Evolutionary conservation across 2,329 filamentous ascomycete species (phyloP), one percentile per base, ranked within the genome.

Genomic region (Fusarium kyushuense): DNA sequence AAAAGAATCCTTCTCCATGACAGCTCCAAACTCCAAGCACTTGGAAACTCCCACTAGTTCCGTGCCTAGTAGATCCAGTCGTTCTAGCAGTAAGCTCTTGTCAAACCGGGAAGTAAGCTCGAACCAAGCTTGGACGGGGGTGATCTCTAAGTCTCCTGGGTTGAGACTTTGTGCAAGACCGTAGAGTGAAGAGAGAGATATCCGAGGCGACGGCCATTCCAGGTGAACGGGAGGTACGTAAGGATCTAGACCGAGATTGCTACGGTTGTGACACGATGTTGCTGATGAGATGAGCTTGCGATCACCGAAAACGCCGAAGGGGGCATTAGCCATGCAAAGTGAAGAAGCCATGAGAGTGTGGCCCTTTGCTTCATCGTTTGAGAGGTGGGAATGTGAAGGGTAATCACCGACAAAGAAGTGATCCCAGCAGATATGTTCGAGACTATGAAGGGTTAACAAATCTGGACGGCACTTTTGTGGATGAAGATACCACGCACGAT

Each of bases 91-190:
- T 17, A 77, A 54, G 13, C 67, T 77, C n/a, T 76, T 65, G 23
- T 81, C 79, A 66, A 82, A 85, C 36, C 77, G 72, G 6, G 65
- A 72, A 25, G 79, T 80, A 27, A 86, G 79, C 77, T 86, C 84
- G 72, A 86, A 87, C 84, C 84, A 86, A 2, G 81, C 84, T 75
- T 86, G 84, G 27, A 86, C 81, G 17, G 84, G 84, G 29, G 84
- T 81, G 38, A 86, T 71, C 72, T 86, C 84, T 19, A 74, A 55
- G 49, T 74, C 70, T 29, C 79, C 77, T 5, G 79, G 77, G 71
- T 81, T 83, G 25, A 86, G 77, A 41, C 80, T 79, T 49, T 75
- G 72, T 2, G 84, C 83, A 4, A 86, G 79, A n/a, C 79, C 79
- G 61, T 80, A 76, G 23, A 86, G 78, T 17, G 76, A 75, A 30